Conservation (phyloP, 1,284 basidiomycete genomes). For the Cystobasidiaceae sp. region DNA sequence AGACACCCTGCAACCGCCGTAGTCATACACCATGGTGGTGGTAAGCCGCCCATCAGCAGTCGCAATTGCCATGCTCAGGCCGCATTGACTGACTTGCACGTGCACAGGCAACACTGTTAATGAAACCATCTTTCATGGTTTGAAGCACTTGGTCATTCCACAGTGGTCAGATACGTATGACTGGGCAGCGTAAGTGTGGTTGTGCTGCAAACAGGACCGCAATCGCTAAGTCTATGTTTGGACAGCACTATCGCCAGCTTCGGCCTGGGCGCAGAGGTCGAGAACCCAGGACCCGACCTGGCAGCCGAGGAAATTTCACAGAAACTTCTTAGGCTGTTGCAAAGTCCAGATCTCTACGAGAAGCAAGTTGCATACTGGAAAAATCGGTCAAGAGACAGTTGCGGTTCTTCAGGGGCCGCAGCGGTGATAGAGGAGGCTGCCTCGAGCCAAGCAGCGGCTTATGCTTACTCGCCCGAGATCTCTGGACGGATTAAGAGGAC, state of each 20-base stretch:
- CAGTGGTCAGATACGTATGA: slow-evolving; percentile 30
- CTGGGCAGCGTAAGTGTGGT: slow-evolving; percentile 23
- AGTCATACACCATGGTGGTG: slow-evolving; percentile 25
- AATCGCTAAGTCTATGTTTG: too few species aligned
- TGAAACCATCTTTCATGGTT: slow-evolving; percentile 25
- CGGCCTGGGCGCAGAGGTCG: slow-evolving; percentile 6
- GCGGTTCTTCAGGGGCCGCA: slow-evolving; percentile 3
- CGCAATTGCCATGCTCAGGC: not conserved
- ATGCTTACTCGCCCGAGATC: too few species aligned
- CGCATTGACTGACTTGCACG: not conserved
- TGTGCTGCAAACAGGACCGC: too few species aligned
- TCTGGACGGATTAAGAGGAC: too few species aligned
- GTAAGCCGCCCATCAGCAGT: not conserved
- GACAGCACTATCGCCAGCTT: slow-evolving; percentile 17
- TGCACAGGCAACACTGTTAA: slow-evolving; percentile 27
- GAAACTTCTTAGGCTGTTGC: not conserved
- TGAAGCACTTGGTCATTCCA: slow-evolving; percentile 14
- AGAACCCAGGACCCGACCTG: slow-evolving; percentile 7
- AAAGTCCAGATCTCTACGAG: not conserved
- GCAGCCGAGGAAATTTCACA: not conserved
- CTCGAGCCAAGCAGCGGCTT: not conserved
- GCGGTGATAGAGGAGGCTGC: not conserved
- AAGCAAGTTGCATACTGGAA: slow-evolving; percentile 13
- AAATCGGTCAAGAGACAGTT: not conserved
- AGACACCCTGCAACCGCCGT: slow-evolving; percentile 4